phyloP scores from a whole-genome alignment of 495 filamentous ascomycete genomes.

The Aspergillus hancockii region DNA sequence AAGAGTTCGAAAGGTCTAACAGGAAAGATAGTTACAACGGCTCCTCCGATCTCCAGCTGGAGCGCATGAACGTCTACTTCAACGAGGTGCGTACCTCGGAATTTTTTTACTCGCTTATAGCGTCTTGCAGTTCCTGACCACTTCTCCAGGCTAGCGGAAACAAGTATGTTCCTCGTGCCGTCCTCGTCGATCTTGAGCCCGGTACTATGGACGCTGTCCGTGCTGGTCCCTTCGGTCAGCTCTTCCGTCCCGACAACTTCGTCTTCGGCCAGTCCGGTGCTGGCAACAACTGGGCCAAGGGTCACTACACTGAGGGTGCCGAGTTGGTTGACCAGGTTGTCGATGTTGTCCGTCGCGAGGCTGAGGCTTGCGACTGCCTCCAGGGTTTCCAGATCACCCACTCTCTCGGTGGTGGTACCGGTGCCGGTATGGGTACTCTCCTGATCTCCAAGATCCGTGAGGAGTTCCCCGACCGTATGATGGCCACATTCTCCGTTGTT shows the following conservation, averaged over 20 bases:
- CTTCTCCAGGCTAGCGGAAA: conserved; percentile 76
- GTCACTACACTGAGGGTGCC: conserved; percentile 99
- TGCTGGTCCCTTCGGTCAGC: conserved; percentile 96
- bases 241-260: conserved; percentile 99
- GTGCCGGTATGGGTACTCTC: conserved; percentile 99
- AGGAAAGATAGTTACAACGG: conserved; percentile 78
- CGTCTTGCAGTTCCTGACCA: conserved; percentile 17
- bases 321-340: conserved; percentile 98
- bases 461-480: conserved; percentile 99
- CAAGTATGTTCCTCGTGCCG: conserved; percentile 99
- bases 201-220: conserved; percentile 99
- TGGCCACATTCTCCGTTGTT: conserved; percentile 99
- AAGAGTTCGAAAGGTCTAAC: conserved; percentile 27
- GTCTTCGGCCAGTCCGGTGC: conserved; percentile 99
- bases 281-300: conserved; percentile 99
- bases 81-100: conserved; percentile 74
- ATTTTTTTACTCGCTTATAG: background rate
- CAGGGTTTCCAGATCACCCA: conserved; percentile 99
- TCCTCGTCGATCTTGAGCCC: conserved; percentile 98
- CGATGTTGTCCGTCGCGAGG: conserved; percentile 98
- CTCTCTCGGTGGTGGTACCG: conserved; percentile 99
- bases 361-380: conserved; percentile 98
- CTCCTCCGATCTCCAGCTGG: conserved; percentile 95
- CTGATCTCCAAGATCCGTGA: conserved; percentile 99
- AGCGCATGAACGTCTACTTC: conserved; percentile 99